phyloP scores from a whole-genome alignment of 2,329 filamentous ascomycete genomes.

The Epicoccum nigrum region DNA sequence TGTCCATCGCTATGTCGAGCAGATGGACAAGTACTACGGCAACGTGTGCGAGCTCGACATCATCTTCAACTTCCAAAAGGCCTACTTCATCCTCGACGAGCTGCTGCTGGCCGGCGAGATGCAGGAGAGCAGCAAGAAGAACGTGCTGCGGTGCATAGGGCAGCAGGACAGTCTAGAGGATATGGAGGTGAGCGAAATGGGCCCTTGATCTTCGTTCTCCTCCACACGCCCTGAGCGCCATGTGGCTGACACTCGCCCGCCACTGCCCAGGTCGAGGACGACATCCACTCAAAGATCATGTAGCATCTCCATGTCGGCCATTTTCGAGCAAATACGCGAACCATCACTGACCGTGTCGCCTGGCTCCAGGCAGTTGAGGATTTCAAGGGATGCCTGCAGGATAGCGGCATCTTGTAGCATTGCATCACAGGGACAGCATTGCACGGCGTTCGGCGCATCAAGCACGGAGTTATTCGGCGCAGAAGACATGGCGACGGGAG shows the following conservation, averaged over 20 bases:
- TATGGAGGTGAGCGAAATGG: constrained; percentile 83
- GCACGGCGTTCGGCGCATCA: constrained; percentile 21
- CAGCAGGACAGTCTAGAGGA: constrained; percentile 98
- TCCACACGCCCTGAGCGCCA: constrained; percentile 34
- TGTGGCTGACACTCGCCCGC: constrained; percentile 50
- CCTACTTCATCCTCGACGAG: constrained; percentile 98
- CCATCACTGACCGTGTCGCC: constrained; percentile 37
- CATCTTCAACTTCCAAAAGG: constrained; percentile 99
- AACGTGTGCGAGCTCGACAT: constrained; percentile 99
- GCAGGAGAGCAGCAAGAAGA: constrained; percentile 99
- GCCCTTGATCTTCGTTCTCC: constrained; percentile 15
- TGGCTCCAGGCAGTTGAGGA: constrained; percentile 39
- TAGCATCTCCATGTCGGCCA: constrained; percentile 46
- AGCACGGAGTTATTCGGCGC: constrained; percentile 17
- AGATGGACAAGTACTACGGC: constrained; percentile 99
- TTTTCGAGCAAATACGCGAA: constrained; percentile 23
- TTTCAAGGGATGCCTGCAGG: constrained; percentile 37
- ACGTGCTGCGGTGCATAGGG: constrained; percentile 91
- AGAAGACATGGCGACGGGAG: constrained; percentile 30
- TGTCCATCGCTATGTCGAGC: constrained; percentile 98
- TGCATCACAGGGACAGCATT: constrained; percentile 24
- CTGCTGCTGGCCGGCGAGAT: constrained; percentile 93
- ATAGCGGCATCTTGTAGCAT: constrained; percentile 39
- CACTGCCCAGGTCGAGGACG: constrained; percentile 77
- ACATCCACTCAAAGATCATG: constrained; percentile 85